These are phyloP conservation scores for Gomphus sp. DNA, from an alignment of 1,284 basidiomycete genomes.

Conservation along the genomic window DNA sequence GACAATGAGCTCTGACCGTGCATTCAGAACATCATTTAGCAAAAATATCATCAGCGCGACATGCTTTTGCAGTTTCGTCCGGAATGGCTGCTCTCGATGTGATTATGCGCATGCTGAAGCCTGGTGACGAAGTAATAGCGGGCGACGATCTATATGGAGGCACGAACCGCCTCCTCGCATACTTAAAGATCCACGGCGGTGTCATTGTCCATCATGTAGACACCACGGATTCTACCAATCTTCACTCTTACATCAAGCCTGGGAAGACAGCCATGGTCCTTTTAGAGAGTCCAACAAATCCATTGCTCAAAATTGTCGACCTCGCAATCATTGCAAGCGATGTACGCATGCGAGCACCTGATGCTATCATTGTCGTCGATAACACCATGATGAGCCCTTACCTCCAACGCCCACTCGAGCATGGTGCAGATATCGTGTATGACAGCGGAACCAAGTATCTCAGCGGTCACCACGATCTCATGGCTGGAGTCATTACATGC, in stretches of 20 bases:
- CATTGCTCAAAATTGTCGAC: constrained; percentile 93
- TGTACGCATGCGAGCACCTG: constrained; percentile 74
- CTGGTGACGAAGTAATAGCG: constrained; percentile 91
- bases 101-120: constrained; percentile 89
- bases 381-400: constrained; percentile 99
- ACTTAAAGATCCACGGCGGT: constrained; percentile 81
- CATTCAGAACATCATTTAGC: constrained; percentile 84
- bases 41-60: constrained; percentile 83
- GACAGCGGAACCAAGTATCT: constrained; percentile 98
- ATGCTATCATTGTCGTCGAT: constrained; percentile 87
- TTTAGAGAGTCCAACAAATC: constrained; percentile 96
- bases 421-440: constrained; percentile 95
- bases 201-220: constrained; percentile 92
- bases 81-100: constrained; percentile 98
- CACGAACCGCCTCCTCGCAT: constrained; percentile 92
- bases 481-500: constrained; percentile 94
- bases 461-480: constrained; percentile 96
- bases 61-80: constrained; percentile 88
- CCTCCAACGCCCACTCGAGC: constrained; percentile 89
- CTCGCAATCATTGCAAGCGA: constrained; percentile 72
- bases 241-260: constrained; percentile 57
- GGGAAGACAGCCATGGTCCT: constrained; percentile 87
- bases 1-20: constrained; percentile 1
- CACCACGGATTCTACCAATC: constrained; percentile 66
- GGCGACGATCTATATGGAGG: constrained; percentile 98